Evolutionary conservation across 495 filamentous ascomycete genomes (phyloP), one percentile per base, ranked within the genome.

Genomic region (Neurospora sp.): DNA sequence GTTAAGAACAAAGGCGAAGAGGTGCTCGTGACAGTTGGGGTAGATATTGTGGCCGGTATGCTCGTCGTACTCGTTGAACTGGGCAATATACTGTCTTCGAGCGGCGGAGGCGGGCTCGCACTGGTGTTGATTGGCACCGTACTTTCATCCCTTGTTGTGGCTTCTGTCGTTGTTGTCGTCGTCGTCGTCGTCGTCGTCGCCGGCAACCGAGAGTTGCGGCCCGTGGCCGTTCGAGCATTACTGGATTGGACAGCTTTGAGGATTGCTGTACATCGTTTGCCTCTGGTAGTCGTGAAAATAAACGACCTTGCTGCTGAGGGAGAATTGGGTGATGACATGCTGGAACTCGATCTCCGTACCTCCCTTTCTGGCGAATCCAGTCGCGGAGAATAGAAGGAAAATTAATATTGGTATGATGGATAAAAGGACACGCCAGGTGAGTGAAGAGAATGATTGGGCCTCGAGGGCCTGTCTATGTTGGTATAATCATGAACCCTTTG

Each of bases 231-330:
- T 54, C 40, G 74, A 3, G 12, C 70, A 46, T 72, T 40, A 70
- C 76, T 75, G 71, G 31, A 69, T 44, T 79, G 40, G 73, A 69
- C 46, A 54, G 77, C 73, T 72, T 80, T 84, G 44, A 86, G 85
- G 71, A 85, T 76, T 40, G 83, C 83, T 75, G 86, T 86, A 77
- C 87, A 87, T 77, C 79, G 82, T 73, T 78, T 83, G 23, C 85
- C 85, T 27, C 80, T 70, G 69, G 86, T 81, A 16, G 79, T 84
- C 38, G 86, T 85, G 74, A 85, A 79, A 39, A 77, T 82, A 35
- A 66, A 66, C 27, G 54, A 66, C 14, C 12, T 66, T n/a, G 79
- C 82, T 75, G 82, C 81, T 78, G 79, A 74, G 71, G 81, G 83
- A 78, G 82, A 80, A 70, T 75, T 78, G 44, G 75, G 72, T 44